These are phyloP conservation scores for Solanum lycopersicoides DNA, from an alignment of 257 asterid genomes.

Conservation along the genomic window DNA sequence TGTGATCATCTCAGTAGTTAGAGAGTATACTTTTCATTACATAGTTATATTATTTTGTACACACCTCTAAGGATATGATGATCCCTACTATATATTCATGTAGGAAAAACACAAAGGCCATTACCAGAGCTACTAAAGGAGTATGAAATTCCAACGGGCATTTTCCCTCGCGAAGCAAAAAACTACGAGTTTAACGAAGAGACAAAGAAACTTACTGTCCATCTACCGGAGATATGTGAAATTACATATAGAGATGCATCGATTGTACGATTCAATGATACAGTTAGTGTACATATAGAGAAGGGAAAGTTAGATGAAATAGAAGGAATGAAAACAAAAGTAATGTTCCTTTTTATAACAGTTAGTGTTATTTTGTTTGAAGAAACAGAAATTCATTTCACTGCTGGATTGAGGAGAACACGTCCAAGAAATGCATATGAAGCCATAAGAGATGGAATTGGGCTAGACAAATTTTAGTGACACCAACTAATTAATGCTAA, in stretches of 20 bases:
- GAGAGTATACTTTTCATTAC: not conserved
- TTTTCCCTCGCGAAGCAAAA: conserved; percentile 72
- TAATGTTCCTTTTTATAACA: conserved; percentile 47
- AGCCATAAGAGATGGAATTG: conserved; percentile 53
- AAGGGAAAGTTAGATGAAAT: conserved; percentile 59
- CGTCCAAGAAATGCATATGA: conserved; percentile 75
- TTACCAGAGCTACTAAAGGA: conserved; percentile 61
- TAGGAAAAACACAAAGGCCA: conserved; percentile 73
- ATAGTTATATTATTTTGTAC: not conserved
- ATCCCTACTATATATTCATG: not conserved
- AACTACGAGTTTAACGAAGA: conserved; percentile 76
- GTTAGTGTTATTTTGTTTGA: conserved; percentile 67
- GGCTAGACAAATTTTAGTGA: conserved; percentile 47
- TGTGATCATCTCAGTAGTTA: not conserved
- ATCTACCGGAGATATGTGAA: conserved; percentile 53
- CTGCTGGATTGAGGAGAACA: conserved; percentile 78
- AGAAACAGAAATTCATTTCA: conserved; percentile 52
- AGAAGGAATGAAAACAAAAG: conserved; percentile 82
- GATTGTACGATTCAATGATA: conserved; percentile 37
- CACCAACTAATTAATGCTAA: not conserved
- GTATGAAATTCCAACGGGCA: conserved; percentile 54
- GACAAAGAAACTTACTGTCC: conserved; percentile 45
- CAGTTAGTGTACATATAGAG: conserved; percentile 52
- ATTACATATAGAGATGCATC: conserved; percentile 65
- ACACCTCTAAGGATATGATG: not conserved